Conservation (phyloP, 768 basidiomycete genomes). For the Boletus speciosus region DNA sequence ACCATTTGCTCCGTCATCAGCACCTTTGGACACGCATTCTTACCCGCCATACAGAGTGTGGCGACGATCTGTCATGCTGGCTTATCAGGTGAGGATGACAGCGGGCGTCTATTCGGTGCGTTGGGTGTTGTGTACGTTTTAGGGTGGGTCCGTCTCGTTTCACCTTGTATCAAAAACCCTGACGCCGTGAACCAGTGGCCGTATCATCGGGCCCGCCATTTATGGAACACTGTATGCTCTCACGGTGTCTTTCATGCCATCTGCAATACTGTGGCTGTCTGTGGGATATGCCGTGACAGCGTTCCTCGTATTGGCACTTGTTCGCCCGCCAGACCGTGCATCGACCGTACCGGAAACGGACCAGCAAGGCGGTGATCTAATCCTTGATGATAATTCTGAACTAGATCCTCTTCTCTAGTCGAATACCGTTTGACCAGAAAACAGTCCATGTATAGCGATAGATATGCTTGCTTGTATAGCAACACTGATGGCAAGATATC, state of each 20-base stretch:
- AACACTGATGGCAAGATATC: too few species aligned
- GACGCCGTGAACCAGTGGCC: neutral
- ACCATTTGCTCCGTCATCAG: constrained; percentile 1
- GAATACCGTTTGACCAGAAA: neutral
- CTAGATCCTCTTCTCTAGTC: neutral
- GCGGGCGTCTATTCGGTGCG: neutral
- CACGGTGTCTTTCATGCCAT: neutral
- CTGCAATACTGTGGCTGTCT: constrained; percentile 1
- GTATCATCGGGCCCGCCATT: neutral
- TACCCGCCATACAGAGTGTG: constrained; percentile 1
- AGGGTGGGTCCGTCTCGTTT: neutral
- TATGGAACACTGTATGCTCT: neutral
- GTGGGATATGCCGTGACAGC: neutral
- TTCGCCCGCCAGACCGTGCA: neutral
- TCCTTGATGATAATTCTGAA: neutral
- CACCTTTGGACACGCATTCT: neutral
- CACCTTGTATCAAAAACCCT: neutral
- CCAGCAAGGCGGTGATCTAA: neutral
- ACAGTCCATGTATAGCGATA: neutral
- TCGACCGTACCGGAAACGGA: neutral
- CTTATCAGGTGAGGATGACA: neutral
- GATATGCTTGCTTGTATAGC: too few species aligned
- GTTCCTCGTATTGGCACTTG: neutral
- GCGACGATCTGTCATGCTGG: neutral
- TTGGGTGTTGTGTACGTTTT: constrained; percentile 5